Conservation (phyloP, 1,139 yeast genomes). For the Taphrina pruni region DNA sequence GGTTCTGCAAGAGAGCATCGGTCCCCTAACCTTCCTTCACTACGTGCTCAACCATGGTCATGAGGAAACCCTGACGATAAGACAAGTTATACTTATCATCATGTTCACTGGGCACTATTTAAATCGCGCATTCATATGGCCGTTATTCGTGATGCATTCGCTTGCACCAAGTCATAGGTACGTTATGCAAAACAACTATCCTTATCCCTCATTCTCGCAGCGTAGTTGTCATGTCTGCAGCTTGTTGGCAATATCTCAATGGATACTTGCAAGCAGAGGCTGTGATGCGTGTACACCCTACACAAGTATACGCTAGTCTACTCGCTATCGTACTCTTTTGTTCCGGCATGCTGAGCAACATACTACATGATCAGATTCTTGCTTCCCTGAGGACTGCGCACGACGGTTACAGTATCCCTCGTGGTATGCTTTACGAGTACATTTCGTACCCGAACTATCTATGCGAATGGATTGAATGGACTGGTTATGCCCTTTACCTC, state of each 20-base stretch:
- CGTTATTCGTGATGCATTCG: slow-evolving; percentile 33
- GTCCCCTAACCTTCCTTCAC: slow-evolving; percentile 35
- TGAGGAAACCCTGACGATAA: neutral
- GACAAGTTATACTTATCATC: slow-evolving; percentile 9
- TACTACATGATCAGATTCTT: slow-evolving; percentile 41
- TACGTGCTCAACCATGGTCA: neutral
- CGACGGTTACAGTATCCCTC: slow-evolving; percentile 32
- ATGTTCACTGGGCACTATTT: slow-evolving; percentile 39
- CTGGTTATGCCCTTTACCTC: slow-evolving; percentile 36
- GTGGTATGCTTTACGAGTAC: slow-evolving; percentile 37
- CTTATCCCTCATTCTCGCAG: neutral
- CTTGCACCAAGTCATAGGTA: slow-evolving; percentile 38
- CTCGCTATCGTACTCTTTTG: slow-evolving; percentile 14
- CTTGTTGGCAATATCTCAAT: slow-evolving; percentile 30
- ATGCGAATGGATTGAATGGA: slow-evolving; percentile 43
- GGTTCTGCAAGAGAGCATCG: slow-evolving; percentile 41
- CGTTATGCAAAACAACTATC: neutral
- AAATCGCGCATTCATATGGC: slow-evolving; percentile 40
- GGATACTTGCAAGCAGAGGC: slow-evolving; percentile 25
- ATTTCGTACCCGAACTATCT: slow-evolving; percentile 42
- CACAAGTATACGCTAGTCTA: neutral
- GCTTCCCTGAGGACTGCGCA: slow-evolving; percentile 26
- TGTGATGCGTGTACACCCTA: neutral
- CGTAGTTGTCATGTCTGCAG: slow-evolving; percentile 13
- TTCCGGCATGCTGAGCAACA: slow-evolving; percentile 40